phyloP scores from a whole-genome alignment of 2,329 filamentous ascomycete genomes.

The Pseudogymnoascus sp. region DNA sequence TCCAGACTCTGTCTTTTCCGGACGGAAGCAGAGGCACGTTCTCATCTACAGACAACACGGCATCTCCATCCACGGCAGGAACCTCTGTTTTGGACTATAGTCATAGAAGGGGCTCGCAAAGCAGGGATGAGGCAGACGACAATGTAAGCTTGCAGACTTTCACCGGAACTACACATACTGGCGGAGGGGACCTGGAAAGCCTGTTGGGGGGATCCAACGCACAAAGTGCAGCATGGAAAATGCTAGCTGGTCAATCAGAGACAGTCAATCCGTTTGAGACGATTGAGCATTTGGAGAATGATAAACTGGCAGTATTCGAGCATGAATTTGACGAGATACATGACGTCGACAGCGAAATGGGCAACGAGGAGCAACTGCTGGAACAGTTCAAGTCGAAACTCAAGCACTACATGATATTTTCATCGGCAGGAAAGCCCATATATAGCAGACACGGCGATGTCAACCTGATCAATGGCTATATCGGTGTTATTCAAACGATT shows the following conservation, averaged over 20 bases:
- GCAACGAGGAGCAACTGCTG: constrained; percentile 50
- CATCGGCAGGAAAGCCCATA: constrained; percentile 92
- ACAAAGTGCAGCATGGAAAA: constrained; percentile 61
- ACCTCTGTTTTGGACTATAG: constrained; percentile 27
- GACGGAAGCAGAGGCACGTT: constrained; percentile 63
- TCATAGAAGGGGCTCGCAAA: not conserved
- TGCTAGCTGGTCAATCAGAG: constrained; percentile 56
- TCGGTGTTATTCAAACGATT: constrained; percentile 92
- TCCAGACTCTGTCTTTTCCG: constrained; percentile 67
- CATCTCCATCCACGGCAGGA: constrained; percentile 21
- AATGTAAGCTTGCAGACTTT: constrained; percentile 31
- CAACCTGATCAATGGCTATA: constrained; percentile 82
- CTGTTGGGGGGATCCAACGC: constrained; percentile 63
- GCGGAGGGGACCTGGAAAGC: constrained; percentile 68
- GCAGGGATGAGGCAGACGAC: constrained; percentile 40
- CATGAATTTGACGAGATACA: constrained; percentile 73
- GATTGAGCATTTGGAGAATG: constrained; percentile 37
- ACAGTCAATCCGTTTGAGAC: constrained; percentile 55
- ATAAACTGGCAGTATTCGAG: constrained; percentile 59
- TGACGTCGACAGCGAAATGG: constrained; percentile 44
- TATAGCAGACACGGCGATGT: constrained; percentile 93
- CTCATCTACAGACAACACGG: constrained; percentile 26
- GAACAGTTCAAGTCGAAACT: constrained; percentile 80
- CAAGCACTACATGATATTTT: constrained; percentile 96
- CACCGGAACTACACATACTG: constrained; percentile 36